These are phyloP conservation scores for Myxozyma geophila DNA, from an alignment of 805 yeast species.

Conservation along the genomic window DNA sequence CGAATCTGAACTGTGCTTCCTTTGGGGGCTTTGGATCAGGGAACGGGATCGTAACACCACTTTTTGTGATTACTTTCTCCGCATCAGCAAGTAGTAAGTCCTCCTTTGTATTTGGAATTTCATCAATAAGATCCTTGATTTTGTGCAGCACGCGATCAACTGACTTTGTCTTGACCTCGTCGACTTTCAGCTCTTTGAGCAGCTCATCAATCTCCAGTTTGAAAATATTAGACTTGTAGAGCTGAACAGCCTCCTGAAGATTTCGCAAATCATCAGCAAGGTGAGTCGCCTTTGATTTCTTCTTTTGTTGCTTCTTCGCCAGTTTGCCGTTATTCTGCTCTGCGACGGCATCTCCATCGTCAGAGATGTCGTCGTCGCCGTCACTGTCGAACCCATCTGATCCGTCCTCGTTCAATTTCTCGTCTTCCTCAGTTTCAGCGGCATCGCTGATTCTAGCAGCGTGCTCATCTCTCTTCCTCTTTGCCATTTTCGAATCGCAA, in stretches of 20 bases:
- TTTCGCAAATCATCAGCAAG: constrained; percentile 75
- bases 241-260: constrained; percentile 91
- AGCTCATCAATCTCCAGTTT: constrained; percentile 93
- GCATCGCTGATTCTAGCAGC: not conserved
- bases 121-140: constrained; percentile 68
- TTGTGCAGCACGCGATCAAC: constrained; percentile 79
- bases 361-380: constrained; percentile 40
- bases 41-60: constrained; percentile 73
- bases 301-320: constrained; percentile 6
- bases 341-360: constrained; percentile 1
- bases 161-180: constrained; percentile 65
- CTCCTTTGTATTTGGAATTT: constrained; percentile 61
- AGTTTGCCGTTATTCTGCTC: not conserved
- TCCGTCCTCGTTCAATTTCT: constrained; percentile 20
- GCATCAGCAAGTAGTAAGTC: constrained; percentile 53
- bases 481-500: constrained; percentile 8
- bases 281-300: constrained; percentile 21
- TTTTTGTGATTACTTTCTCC: constrained; percentile 55
- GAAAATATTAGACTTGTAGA: constrained; percentile 93
- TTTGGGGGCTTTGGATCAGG: constrained; percentile 82
- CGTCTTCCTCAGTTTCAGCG: not conserved
- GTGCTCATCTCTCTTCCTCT: constrained; percentile 19
- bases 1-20: constrained; percentile 70
- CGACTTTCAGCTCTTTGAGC: constrained; percentile 75
- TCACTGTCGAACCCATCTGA: constrained; percentile 45